Percentiles rank a stretch among this genome's conserved stretches.
Evolutionary conservation across 2,329 filamentous ascomycete genomes (phyloP).

Genomic region (Dactylonectria estremocensis): DNA sequence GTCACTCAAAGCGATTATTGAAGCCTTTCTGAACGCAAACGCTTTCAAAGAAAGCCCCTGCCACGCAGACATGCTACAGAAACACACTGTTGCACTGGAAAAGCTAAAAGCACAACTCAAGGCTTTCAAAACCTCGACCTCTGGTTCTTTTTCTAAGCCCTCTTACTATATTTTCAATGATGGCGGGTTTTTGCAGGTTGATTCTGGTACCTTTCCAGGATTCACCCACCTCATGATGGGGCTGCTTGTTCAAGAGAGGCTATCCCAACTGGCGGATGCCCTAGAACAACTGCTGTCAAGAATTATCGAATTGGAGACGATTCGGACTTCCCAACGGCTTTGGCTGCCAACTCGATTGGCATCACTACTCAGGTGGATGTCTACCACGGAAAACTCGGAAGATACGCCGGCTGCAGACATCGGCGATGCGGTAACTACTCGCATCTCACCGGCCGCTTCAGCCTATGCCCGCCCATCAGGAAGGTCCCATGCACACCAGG

Average conservation of each 20-base stretch:
- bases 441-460: conserved; percentile 16
- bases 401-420: conserved; percentile 20
- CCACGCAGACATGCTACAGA: conserved; percentile 15
- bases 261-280: conserved; percentile 10
- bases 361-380: conserved; percentile 21
- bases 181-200: conserved; percentile 6
- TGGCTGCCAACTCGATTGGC: conserved; percentile 18
- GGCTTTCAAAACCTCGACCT: conserved; percentile 12
- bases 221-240: conserved; percentile 14
- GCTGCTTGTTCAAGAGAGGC: conserved; percentile 20
- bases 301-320: conserved; percentile 21
- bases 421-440: conserved; percentile 12
- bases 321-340: conserved; percentile 3
- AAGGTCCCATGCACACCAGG: not conserved
- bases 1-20: conserved; percentile 15
- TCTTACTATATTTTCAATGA: conserved; percentile 15
- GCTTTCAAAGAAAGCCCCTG: not conserved
- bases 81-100: conserved; percentile 2
- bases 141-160: not conserved
- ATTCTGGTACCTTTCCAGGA: not conserved
- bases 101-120: conserved; percentile 7
- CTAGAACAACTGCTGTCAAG: conserved; percentile 13
- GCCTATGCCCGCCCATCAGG: not conserved
- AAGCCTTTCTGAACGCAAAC: conserved; percentile 7
- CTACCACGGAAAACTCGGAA: conserved; percentile 12